Evolutionary conservation across 2,329 filamentous ascomycete genomes (phyloP), one percentile per base, ranked within the genome.

Genomic region (Intubia oerlemansii): DNA sequence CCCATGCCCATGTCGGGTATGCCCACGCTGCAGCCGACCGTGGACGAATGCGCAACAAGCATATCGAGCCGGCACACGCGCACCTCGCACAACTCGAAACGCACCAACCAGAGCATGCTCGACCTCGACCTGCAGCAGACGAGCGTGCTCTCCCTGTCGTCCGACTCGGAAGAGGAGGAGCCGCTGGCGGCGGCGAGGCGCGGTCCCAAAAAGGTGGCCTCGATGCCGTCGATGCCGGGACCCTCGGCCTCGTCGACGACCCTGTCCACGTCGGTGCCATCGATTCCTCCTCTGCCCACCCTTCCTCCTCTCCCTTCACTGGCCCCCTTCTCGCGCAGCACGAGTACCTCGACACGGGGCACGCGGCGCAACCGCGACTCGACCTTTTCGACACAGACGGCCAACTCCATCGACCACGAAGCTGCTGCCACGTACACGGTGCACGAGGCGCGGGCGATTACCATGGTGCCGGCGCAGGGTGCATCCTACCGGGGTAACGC

Each of bases 151-250:
- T 60, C 62, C 2, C 51, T 69, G 1, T 66, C 62, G 2, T 66
- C 63, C 0, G 62, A 67, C 34, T 66, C 62, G 0, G 64, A 68
- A 32, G 59, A 61, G 0, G 64, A 68, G 32, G 59, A 61, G n/a
- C n/a, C n/a, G n/a, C n/a, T n/a, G n/a, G n/a, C n/a, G n/a, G n/a
- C n/a, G n/a, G n/a, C n/a, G n/a, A n/a, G n/a, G n/a, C n/a, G n/a
- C n/a, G n/a, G n/a, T n/a, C 22, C 22, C n/a, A 23, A 8, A 11
- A 9, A 5, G 7, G 7, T 25, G 24, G 5, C 24, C 7, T 6
- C 18, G 18, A 19, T 6, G 7, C 6, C 18, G 18, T 19, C 21
- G 21, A 23, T 12, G 4, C 7, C 21, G 21, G 18, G 18, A 19
- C 18, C n/a, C n/a, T n/a, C n/a, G n/a, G n/a, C n/a, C n/a, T n/a